Conservation (phyloP, 1,284 basidiomycete species). For the Sporisorium graminicola region DNA sequence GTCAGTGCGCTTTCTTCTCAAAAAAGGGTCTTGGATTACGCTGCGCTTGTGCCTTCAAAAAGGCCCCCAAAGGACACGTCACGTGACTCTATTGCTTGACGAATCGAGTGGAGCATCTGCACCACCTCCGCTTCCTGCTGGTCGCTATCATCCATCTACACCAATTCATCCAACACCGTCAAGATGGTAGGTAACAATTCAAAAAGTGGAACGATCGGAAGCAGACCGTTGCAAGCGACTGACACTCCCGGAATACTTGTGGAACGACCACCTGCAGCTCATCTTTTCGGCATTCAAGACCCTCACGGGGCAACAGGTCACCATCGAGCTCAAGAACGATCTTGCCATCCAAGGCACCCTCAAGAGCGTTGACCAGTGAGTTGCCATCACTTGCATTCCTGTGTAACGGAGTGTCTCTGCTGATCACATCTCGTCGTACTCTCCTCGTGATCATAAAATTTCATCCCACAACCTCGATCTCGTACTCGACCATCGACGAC, state of each 20-base stretch:
- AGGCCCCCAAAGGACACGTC: constrained; percentile 6
- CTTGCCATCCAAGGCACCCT: constrained; percentile 94
- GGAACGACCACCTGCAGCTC: constrained; percentile 74
- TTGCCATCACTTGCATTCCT: background rate
- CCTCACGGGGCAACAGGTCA: constrained; percentile 89
- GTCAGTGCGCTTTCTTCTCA: constrained; percentile 14
- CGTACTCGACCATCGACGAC: background rate
- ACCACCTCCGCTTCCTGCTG: constrained; percentile 12
- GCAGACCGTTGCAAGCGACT: background rate
- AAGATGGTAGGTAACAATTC: constrained; percentile 32
- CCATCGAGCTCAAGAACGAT: constrained; percentile 99
- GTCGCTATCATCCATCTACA: background rate
- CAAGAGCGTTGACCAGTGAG: constrained; percentile 93
- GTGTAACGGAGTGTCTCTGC: background rate
- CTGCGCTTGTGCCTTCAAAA: constrained; percentile 9
- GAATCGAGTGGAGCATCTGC: constrained; percentile 25
- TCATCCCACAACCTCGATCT: background rate
- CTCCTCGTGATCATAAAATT: background rate
- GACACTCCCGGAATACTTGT: background rate
- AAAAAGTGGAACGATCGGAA: too few species aligned
- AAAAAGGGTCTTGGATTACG: constrained; percentile 19
- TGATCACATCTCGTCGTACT: background rate
- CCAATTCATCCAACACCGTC: background rate
- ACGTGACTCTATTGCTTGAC: constrained; percentile 22
- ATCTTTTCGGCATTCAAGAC: constrained; percentile 99